A percentile compares a stretch with the other conserved stretches of the same genome.
Conservation (phyloP, 192 early-diverging fungal species). For the Tieghemiomyces parasiticus region DNA sequence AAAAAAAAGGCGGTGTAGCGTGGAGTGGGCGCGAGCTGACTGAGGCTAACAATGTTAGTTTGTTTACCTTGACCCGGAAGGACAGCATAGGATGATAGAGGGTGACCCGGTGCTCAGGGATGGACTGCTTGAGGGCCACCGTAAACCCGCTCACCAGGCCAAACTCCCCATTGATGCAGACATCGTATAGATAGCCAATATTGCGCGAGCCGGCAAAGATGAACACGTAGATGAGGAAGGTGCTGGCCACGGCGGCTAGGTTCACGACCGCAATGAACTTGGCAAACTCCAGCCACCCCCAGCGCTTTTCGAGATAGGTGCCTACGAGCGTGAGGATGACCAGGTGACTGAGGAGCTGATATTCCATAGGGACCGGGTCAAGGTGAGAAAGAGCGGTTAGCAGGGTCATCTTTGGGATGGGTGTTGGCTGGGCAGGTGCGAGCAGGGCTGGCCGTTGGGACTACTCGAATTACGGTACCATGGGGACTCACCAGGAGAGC, state of each 20-base stretch:
- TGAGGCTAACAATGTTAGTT: background rate
- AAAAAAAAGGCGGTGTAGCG: no score
- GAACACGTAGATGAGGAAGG: background rate
- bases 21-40: no score
- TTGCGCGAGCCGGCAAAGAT: background rate
- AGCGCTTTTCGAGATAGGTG: slow-evolving; percentile 70
- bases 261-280: slow-evolving; percentile 39
- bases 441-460: no score
- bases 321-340: slow-evolving; percentile 27
- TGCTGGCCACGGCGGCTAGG: background rate
- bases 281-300: slow-evolving; percentile 63
- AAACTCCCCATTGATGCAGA: slow-evolving; percentile 53
- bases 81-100: slow-evolving; percentile 43
- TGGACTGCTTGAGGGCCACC: slow-evolving; percentile 76
- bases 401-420: no score
- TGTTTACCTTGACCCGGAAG: slow-evolving; percentile 57
- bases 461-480: no score
- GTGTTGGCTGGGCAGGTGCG: no score
- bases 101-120: slow-evolving; percentile 72
- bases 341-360: slow-evolving; percentile 17
- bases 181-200: slow-evolving; percentile 26
- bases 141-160: slow-evolving; percentile 57
- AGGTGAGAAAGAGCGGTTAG: no score
- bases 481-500: slow-evolving; percentile 13
- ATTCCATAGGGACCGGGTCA: no score